Conservation (phyloP, 371 early-diverging fungal genomes). For the Mortierella sp. region DNA sequence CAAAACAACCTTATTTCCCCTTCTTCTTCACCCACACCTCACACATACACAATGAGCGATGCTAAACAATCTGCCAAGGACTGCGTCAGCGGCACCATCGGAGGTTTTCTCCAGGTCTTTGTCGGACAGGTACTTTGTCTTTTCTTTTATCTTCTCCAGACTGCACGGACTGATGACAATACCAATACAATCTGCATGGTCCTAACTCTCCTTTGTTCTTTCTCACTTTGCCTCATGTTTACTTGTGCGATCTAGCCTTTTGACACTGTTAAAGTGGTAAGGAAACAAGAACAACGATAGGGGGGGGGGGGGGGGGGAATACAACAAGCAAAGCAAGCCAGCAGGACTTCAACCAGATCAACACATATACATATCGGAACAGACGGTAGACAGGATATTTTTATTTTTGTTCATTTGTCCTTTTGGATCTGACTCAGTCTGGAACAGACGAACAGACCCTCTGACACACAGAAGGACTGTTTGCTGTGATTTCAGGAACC, state of each 20-base stretch:
- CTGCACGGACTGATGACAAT: not conserved
- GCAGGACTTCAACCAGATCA: not conserved
- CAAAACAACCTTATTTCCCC: conserved; percentile 13
- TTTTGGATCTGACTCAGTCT: not conserved
- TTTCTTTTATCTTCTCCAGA: not conserved
- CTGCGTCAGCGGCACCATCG: conserved; percentile 82
- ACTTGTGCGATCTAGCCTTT: conserved; percentile 71
- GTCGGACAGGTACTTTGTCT: conserved; percentile 75
- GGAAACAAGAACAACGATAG: conserved; percentile 31
- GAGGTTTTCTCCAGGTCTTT: conserved; percentile 85
- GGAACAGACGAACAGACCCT: not conserved
- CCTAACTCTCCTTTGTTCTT: conserved; percentile 1
- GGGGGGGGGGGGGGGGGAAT: not conserved
- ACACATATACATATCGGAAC: not conserved
- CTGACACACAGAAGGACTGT: not conserved
- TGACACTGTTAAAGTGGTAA: conserved; percentile 89
- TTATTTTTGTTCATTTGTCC: not conserved
- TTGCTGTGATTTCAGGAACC: conserved; percentile 5
- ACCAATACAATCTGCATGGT: not conserved
- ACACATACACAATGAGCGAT: conserved; percentile 34
- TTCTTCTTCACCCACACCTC: not conserved
- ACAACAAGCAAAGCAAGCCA: not conserved
- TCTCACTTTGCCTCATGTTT: not conserved
- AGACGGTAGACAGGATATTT: not conserved
- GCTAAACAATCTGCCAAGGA: conserved; percentile 78